Evolutionary conservation across 1,284 basidiomycete species (phyloP), one percentile per base, ranked within the genome.

Genomic region (Tylopilus sp.): DNA sequence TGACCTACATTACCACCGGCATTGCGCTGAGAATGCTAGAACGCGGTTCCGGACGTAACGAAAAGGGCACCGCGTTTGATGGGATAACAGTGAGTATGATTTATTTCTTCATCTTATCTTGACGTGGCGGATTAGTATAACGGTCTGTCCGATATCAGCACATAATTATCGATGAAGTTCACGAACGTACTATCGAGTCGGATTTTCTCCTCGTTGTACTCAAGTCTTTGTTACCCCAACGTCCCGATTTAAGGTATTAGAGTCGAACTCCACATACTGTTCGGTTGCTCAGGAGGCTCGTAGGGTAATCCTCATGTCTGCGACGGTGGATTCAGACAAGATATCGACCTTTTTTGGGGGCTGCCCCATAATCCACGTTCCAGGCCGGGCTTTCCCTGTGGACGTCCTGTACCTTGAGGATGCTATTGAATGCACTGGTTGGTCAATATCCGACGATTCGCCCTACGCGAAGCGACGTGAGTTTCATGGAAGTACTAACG

Each of bases 11-110:
- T 15, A 97, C 94, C 0, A 94, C 97, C 61, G 97, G 97, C 63
- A 97, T 99, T 57, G 95, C 97, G 0, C 72, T 99, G 18, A 85
- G 97, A 30, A 99, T 99, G 97, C 73, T 99, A 12, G 97, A 99
- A 72, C 80, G 81, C 19, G 84, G 86, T 5, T 81, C 77, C 26
- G 82, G 84, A 11, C 71, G 74, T 46, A 76, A 74, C 18, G 86
- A 84, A 6, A 79, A 79, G 52, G 82, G 84, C 9, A 84, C 84
- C 2, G 87, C 90, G 0, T 92, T 99, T 57, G 91, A 97, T 62
- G 94, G 98, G 55, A 86, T 98, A 47, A 99, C 97, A 21, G 89
- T 88, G 56, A 64, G 79, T 57, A 44, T 19, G 16, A 44, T 29
- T 37, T 46, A 33, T 41, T 16, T 23, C 9, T 33, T 41, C 28